These are phyloP conservation scores for Edaphochlamys debaryana DNA, from an alignment of 139 green algal species.

Conservation along the genomic window DNA sequence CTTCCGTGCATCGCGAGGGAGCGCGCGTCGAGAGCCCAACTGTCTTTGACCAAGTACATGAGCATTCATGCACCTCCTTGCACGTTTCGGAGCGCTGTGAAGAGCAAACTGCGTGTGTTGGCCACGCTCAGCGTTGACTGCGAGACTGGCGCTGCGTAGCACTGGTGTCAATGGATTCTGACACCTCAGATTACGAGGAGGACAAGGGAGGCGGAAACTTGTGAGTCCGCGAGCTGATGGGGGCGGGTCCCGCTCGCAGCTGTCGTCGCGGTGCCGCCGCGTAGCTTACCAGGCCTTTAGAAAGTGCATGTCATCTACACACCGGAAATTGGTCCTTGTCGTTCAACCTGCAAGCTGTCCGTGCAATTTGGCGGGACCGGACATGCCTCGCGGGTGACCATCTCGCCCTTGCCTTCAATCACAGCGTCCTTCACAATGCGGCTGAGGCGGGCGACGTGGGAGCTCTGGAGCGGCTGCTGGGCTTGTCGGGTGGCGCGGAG, in stretches of 20 bases:
- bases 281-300: not conserved
- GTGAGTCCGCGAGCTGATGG: not conserved
- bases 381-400: not conserved
- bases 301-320: no score
- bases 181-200: conserved; percentile 12
- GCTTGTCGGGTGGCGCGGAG: not conserved
- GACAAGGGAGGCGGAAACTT: not conserved
- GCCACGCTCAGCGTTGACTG: no score
- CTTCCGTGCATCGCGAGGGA: no score
- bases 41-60: no score
- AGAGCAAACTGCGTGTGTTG: no score
- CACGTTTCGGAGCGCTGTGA: no score
- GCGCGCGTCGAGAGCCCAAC: no score
- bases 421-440: conserved; percentile 78
- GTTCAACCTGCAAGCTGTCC: not conserved
- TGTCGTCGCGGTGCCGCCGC: no score
- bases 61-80: no score
- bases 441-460: conserved; percentile 69
- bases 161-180: no score
- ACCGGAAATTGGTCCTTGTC: not conserved
- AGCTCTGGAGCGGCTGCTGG: conserved; percentile 56
- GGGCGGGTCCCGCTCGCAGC: no score
- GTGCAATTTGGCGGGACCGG: conserved; percentile 16
- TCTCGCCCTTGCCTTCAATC: not conserved
- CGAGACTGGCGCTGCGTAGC: no score